phyloP scores from a whole-genome alignment of 768 basidiomycete species.

The Russula compacta region DNA sequence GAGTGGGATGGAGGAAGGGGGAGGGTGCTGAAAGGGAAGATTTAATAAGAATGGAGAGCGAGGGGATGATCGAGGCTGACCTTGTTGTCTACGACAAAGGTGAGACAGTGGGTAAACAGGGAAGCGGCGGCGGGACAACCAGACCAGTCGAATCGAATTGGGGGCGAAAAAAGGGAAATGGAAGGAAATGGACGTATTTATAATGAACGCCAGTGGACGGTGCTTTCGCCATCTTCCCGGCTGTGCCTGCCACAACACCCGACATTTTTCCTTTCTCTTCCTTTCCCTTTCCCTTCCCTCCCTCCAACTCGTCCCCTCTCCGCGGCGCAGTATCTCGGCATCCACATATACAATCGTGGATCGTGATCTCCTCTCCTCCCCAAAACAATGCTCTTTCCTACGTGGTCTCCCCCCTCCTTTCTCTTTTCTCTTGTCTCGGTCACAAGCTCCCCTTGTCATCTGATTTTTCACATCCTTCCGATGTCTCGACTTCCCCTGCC shows the following conservation, averaged over 20 bases:
- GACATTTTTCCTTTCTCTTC: constrained; percentile 13
- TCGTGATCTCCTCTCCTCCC: constrained; percentile 6
- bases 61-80: constrained; percentile 11
- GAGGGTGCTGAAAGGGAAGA: not conserved
- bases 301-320: constrained; percentile 8
- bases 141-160: not conserved
- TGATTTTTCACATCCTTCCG: constrained; percentile 9
- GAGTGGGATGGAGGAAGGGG: not conserved
- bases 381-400: not conserved
- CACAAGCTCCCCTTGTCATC: constrained; percentile 16
- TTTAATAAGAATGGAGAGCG: constrained; percentile 6
- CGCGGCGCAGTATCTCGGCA: constrained; percentile 11
- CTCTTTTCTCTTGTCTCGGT: not conserved
- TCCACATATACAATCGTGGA: constrained; percentile 7
- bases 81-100: constrained; percentile 10
- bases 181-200: constrained; percentile 15
- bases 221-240: constrained; percentile 8
- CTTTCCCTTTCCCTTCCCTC: not conserved
- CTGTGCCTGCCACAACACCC: constrained; percentile 14
- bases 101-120: constrained; percentile 1
- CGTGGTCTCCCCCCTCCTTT: not conserved
- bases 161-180: constrained; percentile 19
- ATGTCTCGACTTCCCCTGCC: constrained; percentile 1
- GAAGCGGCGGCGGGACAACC: constrained; percentile 4
- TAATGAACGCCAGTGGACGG: not conserved